phyloP scores from a whole-genome alignment of 106 monocot species.

The Iris macrosiphon region DNA sequence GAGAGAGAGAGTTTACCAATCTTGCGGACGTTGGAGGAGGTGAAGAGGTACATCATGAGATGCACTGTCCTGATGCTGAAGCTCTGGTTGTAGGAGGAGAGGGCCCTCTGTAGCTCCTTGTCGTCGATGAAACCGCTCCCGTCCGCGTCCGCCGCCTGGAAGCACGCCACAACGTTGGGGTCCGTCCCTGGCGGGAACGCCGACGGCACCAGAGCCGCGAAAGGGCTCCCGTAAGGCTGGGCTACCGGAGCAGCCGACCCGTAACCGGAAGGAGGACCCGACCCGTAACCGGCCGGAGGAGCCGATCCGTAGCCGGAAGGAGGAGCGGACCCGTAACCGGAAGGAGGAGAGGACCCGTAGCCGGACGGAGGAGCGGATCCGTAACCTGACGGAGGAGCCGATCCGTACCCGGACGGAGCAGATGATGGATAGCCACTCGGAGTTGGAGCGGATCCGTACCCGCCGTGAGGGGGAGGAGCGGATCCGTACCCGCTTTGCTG shows the following conservation, averaged over 20 bases:
- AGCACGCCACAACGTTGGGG: conserved; percentile 82
- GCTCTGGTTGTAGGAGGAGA: conserved; percentile 77
- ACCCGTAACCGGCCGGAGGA: not conserved
- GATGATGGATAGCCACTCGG: not conserved
- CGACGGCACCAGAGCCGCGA: conserved; percentile 69
- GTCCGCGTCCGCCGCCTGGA: conserved; percentile 82
- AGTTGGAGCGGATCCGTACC: not conserved
- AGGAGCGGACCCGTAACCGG: too few relatives aligned
- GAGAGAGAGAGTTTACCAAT: too few relatives aligned
- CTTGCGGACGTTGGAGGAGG: conserved; percentile 66
- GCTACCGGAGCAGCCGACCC: not conserved
- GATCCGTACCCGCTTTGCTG: not conserved
- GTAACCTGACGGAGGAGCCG: too few relatives aligned
- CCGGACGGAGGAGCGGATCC: too few relatives aligned
- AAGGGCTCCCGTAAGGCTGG: conserved; percentile 41
- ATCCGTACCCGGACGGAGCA: too few relatives aligned
- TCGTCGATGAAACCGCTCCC: conserved; percentile 95
- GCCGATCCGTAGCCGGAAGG: not conserved
- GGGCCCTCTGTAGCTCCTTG: conserved; percentile 78
- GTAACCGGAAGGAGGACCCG: not conserved
- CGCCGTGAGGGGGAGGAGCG: not conserved
- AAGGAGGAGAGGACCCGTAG: not conserved
- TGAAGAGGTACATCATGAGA: conserved; percentile 97
- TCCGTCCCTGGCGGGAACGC: conserved; percentile 88
- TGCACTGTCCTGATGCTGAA: conserved; percentile 92